Conservation (phyloP, 2,329 filamentous ascomycete genomes). For the Alternaria ventricosa region DNA sequence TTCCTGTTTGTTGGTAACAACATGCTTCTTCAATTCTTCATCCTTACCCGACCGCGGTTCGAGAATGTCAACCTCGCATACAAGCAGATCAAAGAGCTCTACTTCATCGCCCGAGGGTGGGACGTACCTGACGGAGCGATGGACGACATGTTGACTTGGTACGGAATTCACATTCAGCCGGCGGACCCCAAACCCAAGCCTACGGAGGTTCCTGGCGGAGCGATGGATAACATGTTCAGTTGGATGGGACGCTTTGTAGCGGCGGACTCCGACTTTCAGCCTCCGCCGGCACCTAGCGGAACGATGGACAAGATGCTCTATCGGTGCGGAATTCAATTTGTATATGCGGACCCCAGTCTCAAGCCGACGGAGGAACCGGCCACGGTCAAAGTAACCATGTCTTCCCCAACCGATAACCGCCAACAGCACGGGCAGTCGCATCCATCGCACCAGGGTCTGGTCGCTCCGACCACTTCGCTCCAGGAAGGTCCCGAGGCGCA, state of each 20-base stretch:
- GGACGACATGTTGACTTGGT: not conserved
- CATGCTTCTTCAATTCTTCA: constrained; percentile 3
- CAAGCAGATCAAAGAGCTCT: constrained; percentile 1
- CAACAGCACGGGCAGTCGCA: not conserved
- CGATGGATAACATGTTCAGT: not conserved
- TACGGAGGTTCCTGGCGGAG: not conserved
- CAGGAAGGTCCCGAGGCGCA: not conserved
- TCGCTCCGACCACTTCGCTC: not conserved
- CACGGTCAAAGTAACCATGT: not conserved
- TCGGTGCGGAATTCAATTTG: no score
- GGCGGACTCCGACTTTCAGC: not conserved
- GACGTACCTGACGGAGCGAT: not conserved
- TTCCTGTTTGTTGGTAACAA: not conserved
- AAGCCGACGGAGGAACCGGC: not conserved
- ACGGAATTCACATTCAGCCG: not conserved
- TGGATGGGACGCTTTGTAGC: not conserved
- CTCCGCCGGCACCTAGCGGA: not conserved
- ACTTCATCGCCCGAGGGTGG: not conserved
- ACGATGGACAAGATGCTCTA: not conserved
- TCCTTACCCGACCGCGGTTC: not conserved
- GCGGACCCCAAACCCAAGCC: not conserved
- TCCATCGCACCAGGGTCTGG: not conserved
- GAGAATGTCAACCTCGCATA: not conserved
- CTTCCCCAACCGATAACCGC: not conserved
- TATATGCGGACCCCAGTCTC: not conserved